Evolutionary conservation across 2,329 filamentous ascomycete species (phyloP).

Genomic region (Alternaria postmessia): DNA sequence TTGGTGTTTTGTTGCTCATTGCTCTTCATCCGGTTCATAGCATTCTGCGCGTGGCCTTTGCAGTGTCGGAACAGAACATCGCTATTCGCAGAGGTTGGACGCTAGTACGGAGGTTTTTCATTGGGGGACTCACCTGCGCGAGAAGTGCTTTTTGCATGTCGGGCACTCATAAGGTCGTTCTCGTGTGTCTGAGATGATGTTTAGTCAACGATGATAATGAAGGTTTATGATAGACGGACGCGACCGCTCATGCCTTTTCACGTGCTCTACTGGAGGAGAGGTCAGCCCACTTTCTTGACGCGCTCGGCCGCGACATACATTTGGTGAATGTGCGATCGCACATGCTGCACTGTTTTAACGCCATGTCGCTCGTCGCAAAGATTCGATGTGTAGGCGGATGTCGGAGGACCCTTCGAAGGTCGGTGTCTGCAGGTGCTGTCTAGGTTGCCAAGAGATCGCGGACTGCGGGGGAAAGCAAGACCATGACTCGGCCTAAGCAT

Average conservation of each 20-base stretch:
- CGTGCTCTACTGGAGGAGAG: constrained; percentile 52
- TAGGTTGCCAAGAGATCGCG: constrained; percentile 29
- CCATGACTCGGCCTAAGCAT: constrained; percentile 40
- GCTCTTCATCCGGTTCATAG: constrained; percentile 47
- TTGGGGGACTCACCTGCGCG: constrained; percentile 56
- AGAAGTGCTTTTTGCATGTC: constrained; percentile 64
- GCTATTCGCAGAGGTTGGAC: constrained; percentile 44
- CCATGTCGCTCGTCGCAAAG: constrained; percentile 35
- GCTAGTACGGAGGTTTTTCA: constrained; percentile 18
- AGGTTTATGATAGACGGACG: constrained; percentile 51
- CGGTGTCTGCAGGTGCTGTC: constrained; percentile 22
- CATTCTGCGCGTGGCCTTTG: constrained; percentile 59
- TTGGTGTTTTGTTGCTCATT: constrained; percentile 38
- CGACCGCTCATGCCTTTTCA: constrained; percentile 64
- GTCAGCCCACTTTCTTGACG: constrained; percentile 11
- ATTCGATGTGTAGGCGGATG: constrained; percentile 20
- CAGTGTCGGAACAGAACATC: constrained; percentile 62
- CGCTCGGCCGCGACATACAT: constrained; percentile 16
- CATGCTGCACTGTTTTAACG: constrained; percentile 51
- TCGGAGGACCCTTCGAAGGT: constrained; percentile 27
- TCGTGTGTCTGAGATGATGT: constrained; percentile 56
- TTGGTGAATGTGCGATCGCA: constrained; percentile 65
- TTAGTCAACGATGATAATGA: constrained; percentile 27
- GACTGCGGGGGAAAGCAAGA: constrained; percentile 39
- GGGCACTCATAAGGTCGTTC: constrained; percentile 64